Base-by-base conservation (phyloP, 495 filamentous ascomycete species). In the Acidomyces sp. region DNA sequence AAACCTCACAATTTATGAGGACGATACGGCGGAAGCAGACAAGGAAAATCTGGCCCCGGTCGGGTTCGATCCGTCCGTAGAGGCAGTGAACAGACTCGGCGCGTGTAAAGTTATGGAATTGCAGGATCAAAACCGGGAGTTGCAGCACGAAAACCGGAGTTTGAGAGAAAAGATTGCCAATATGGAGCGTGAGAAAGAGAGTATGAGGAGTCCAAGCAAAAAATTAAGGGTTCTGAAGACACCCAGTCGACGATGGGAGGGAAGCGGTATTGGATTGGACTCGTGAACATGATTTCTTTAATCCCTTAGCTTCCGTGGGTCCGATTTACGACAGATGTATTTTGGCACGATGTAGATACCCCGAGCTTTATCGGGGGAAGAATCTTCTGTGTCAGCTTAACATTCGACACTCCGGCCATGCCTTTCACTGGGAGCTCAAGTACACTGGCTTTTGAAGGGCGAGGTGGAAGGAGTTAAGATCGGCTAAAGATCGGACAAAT, bases 1-100 rank as follows among this genome's bases (percentile, higher is more conserved):
- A 26, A 72, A 74, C 12, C 77, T 88, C 27, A 36, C 16, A 12
- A 34, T 35, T 11, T 41, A 23, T 4, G 55, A 51, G 40, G 31
- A 44, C 25, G 50, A 41, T 16, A 24, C 9, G 34, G 43, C 42
- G 34, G 37, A 54, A 5, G 27, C 48, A 45, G 31, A 34, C 31
- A 16, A 44, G 20, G 43, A 23, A 35, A 42, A 53, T 11, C 18
- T 38, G 31, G 39, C 44, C 2, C 37, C 38, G 17, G 42, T 44
- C 53, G 39, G 51, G 55, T 39, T 16, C 20, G 29, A 16, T 7
- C 12, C 24, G 29, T 24, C 12, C 26, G 26, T 7, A 7, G 26
- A 7, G 7, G 26, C 26, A 7, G 13, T 7, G 7, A 28, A 28
- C 26, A 28, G 26, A 28, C 26, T 28, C 7, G 7, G 7, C 13